Evolutionary conservation across 2,329 filamentous ascomycete species (phyloP).

Genomic region (Diplodia corticola): DNA sequence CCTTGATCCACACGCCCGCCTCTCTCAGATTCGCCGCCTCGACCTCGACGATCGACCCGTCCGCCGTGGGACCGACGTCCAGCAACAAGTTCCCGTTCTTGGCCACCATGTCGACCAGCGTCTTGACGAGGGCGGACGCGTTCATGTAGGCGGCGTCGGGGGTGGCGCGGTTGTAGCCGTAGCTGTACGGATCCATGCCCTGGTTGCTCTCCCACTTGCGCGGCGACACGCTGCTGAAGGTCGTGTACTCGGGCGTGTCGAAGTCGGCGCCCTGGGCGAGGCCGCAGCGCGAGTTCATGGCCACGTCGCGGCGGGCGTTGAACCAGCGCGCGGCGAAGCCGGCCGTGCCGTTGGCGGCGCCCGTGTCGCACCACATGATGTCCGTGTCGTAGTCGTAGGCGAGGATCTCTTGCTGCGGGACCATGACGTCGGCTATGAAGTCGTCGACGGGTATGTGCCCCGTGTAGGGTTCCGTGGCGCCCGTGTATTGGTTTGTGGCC

Average conservation of each 20-base stretch:
- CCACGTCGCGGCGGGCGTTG: conserved; percentile 52
- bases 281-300: conserved; percentile 60
- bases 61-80: conserved; percentile 57
- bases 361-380: conserved; percentile 52
- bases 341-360: conserved; percentile 46
- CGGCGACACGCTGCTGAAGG: conserved; percentile 51
- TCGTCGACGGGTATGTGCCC: conserved; percentile 46
- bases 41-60: conserved; percentile 55
- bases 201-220: conserved; percentile 62
- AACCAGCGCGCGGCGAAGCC: conserved; percentile 47
- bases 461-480: conserved; percentile 45
- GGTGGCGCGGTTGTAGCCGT: conserved; percentile 61
- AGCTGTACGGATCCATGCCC: conserved; percentile 62
- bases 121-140: conserved; percentile 49
- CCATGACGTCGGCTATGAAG: conserved; percentile 44
- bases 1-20: conserved; percentile 57
- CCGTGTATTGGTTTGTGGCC: conserved; percentile 49
- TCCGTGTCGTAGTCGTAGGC: conserved; percentile 42
- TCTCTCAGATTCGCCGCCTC: conserved; percentile 51
- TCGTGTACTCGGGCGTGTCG: conserved; percentile 61
- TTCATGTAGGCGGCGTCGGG: conserved; percentile 54
- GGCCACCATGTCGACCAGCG: conserved; percentile 54
- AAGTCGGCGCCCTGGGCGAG: conserved; percentile 54
- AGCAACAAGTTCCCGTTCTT: conserved; percentile 61
- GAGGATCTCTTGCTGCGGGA: conserved; percentile 48